Evolutionary conservation across 2,329 filamentous ascomycete genomes (phyloP), one percentile per base, ranked within the genome.

Genomic region (Colletotrichum sp.): DNA sequence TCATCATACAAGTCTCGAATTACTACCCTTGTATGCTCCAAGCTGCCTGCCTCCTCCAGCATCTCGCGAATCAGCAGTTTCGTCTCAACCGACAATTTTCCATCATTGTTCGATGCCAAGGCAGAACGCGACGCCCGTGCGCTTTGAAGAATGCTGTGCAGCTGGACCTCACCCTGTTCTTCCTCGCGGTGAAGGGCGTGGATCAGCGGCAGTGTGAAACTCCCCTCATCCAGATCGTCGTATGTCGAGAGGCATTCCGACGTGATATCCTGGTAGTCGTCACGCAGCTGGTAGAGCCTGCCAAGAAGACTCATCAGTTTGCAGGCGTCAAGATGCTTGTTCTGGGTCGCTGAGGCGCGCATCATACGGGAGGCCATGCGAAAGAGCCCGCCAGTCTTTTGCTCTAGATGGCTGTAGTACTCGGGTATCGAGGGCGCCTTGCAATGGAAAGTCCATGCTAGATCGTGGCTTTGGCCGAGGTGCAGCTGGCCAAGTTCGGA

Each of bases 391-490:
- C 67, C 67, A 6, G 67, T 69, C 52, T 69, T 69, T 10, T 62
- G 67, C 67, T 69, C 67, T 34, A 69, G 67, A 49, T 69, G 67
- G 24, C 75, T 59, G 32, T 83, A 39, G 69, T 83, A 84, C 28
- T 83, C 80, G 1, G 76, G 68, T 10, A 78, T 69, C 0, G 77
- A 75, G 2, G 82, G 82, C 39, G 78, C 78, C 2, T n/a, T 32
- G 10, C 76, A 16, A 8, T 79, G 70, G 30, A 49, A 69, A 5
- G 77, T 82, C 80, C 80, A 83, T 59, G 79, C 57, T 3, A 83
- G 69, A 52, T 84, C 82, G 26, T 78, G 69, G 60, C 79, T 78
- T 69, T 84, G 82, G 3, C 82, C 82, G 18, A 80, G 44, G 57
- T 79, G 77, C 13, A 82, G 67, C 67, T 69, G 67, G 32, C 32